Percentiles rank a stretch among this genome's conserved stretches.
These are phyloP conservation scores for Boletus rubescentipes DNA, from an alignment of 768 basidiomycete species.

Conservation along the genomic window DNA sequence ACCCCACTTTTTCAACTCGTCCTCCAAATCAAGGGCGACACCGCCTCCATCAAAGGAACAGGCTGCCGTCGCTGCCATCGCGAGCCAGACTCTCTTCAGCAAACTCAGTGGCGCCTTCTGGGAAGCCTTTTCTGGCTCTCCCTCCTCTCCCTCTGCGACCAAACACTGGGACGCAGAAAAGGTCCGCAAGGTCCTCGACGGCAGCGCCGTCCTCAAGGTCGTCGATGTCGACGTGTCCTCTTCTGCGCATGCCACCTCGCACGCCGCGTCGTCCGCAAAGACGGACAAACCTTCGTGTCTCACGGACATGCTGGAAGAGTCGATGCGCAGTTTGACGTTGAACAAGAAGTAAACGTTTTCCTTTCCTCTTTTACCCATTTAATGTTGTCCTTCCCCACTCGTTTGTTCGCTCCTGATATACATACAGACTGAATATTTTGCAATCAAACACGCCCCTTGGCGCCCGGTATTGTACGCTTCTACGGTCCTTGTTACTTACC, in stretches of 20 bases:
- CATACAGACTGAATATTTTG: constrained; percentile 11
- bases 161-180: constrained; percentile 71
- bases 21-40: constrained; percentile 27
- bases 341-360: constrained; percentile 43
- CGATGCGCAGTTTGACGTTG: constrained; percentile 64
- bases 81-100: constrained; percentile 70
- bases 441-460: constrained; percentile 2
- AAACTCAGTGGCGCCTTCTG: constrained; percentile 79
- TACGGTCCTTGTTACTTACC: constrained; percentile 10
- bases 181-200: constrained; percentile 77
- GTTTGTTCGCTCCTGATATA: constrained; percentile 6
- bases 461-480: constrained; percentile 1
- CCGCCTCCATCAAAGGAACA: constrained; percentile 43
- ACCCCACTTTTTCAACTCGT: constrained; percentile 32
- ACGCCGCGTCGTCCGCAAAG: constrained; percentile 11
- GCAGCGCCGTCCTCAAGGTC: constrained; percentile 74
- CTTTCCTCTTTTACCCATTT: constrained; percentile 12
- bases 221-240: constrained; percentile 62
- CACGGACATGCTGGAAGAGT: constrained; percentile 59
- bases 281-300: constrained; percentile 21
- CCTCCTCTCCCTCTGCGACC: constrained; percentile 19
- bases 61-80: constrained; percentile 56
- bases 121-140: constrained; percentile 77
- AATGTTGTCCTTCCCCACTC: constrained; percentile 17
- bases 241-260: not conserved